Conservation (phyloP, 345 rosid species). For the Bruguiera gymnorhiza region DNA sequence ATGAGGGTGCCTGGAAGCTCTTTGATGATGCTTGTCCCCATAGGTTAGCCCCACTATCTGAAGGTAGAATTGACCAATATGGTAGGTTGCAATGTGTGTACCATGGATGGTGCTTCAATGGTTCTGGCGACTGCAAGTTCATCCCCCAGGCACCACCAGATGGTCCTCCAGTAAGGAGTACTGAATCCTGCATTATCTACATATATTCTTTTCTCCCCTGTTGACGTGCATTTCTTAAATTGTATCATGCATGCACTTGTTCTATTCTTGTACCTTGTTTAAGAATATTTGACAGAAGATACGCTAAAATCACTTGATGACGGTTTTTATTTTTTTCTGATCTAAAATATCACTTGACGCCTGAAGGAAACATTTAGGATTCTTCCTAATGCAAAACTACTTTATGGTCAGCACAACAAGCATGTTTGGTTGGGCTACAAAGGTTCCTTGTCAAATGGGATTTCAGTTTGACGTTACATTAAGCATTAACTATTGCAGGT, state of each 20-base stretch:
- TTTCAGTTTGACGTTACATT: background rate
- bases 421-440: too few species aligned
- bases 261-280: too few species aligned
- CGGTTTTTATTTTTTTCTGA: too few species aligned
- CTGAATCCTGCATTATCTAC: background rate
- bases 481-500: conserved; percentile 39
- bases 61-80: conserved; percentile 75
- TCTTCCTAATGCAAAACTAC: too few species aligned
- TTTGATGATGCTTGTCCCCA: conserved; percentile 40
- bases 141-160: conserved; percentile 75
- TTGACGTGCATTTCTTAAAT: too few species aligned
- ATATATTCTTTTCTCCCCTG: background rate
- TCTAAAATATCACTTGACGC: too few species aligned
- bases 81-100: conserved; percentile 81
- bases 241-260: too few species aligned
- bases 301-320: too few species aligned
- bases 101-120: conserved; percentile 89
- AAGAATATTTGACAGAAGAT: too few species aligned
- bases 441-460: background rate
- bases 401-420: too few species aligned
- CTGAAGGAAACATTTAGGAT: too few species aligned
- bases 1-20: conserved; percentile 43
- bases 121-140: conserved; percentile 62
- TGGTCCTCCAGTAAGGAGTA: conserved; percentile 53
- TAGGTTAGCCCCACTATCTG: conserved; percentile 46